Conservation (phyloP, 2,329 filamentous ascomycete species). For the Talaromyces sp. region DNA sequence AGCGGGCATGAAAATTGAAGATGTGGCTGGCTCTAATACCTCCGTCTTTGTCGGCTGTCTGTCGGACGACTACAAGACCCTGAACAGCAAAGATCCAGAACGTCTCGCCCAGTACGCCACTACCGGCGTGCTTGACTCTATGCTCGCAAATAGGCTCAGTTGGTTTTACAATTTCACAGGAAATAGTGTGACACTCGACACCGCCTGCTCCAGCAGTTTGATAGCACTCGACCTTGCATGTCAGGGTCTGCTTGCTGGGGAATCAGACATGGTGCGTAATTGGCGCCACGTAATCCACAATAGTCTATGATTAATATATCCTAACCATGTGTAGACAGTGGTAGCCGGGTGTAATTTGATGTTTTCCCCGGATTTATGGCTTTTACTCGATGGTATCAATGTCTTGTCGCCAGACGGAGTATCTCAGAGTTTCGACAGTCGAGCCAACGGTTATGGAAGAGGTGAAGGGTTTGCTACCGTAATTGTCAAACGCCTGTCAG, state of each 20-base stretch:
- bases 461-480: conserved; percentile 40
- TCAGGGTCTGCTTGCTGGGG: conserved; percentile 20
- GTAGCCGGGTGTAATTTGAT: conserved; percentile 21
- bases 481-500: conserved; percentile 39
- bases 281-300: conserved; percentile 2
- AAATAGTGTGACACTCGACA: conserved; percentile 21
- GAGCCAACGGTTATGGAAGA: conserved; percentile 47
- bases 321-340: not conserved
- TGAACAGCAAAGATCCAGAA: not conserved
- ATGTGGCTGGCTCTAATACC: conserved; percentile 15
- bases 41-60: conserved; percentile 16
- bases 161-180: conserved; percentile 23
- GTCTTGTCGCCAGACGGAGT: conserved; percentile 17
- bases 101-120: conserved; percentile 8
- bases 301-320: not conserved
- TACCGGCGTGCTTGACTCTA: not conserved
- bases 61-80: not conserved
- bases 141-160: conserved; percentile 22
- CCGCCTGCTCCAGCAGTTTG: conserved; percentile 20
- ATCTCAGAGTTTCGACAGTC: conserved; percentile 31
- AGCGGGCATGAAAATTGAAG: conserved; percentile 15
- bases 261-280: conserved; percentile 14
- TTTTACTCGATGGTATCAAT: conserved; percentile 16
- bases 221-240: conserved; percentile 22
- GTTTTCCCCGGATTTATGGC: conserved; percentile 29